Base-by-base conservation (phyloP, 129 eudicot genomes). In the Pittosporum tobira region DNA sequence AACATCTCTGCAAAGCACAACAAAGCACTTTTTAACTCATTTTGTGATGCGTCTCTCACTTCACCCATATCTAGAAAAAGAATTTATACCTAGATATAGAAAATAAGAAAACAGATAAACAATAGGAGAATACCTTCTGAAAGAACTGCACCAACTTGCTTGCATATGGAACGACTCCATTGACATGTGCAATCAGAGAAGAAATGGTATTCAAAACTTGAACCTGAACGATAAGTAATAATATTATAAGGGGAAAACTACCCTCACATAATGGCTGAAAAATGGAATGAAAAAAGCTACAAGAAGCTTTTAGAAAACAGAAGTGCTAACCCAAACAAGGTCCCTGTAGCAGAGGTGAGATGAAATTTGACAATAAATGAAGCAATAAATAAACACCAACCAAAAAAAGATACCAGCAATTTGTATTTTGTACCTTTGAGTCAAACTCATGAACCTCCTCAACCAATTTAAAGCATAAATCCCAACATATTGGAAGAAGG, bases 401-500 rank as follows among this genome's bases (percentile, higher is more conserved):
- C n/a, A n/a, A n/a, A n/a, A n/a, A n/a, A n/a, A 0, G 38, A 57
- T n/a, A 18, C 19, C 31, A 45, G 40, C 36, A 25, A 63, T 48
- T 38, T 67, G 12, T 68, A 88, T 94, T 48, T 38, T 67, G 12
- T 68, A 88, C 96, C 88, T 91, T 91, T 16, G 99, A 91, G 69
- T 91, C 99, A 57, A 87, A 91, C 71, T 91, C 99, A 62, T 80
- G 90, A 24, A 87, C 99, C 57, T 87, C 96, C 73, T 91, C 89
- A 1, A 86, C 78, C 73, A 91, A 61, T 47, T 78, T 83, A 69
- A 91, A 91, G 61, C 94, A 83, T 60, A 72, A 68, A 68, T 87
- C 80, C 99, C 99, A 91, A 63, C 96, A 91, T 25, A 72, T 46
- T 19, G 99, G 94, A 63, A 91, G 88, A 72, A 91, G 96, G 68